Evolutionary conservation across 2,329 filamentous ascomycete genomes (phyloP).

Genomic region (Exutisphaerella laricina): DNA sequence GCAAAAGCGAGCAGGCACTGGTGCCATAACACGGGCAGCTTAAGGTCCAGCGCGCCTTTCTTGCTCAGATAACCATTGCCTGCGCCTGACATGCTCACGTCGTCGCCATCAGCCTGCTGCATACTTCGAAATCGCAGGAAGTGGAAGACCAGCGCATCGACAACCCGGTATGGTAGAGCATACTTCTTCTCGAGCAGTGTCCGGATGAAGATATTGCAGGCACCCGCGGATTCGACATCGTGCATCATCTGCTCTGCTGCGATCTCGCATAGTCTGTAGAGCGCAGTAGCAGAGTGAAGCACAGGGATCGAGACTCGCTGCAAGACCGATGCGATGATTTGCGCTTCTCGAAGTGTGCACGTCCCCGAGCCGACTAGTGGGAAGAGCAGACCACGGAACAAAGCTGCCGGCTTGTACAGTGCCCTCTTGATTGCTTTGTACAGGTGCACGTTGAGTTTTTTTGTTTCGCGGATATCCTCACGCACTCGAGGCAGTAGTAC

Average conservation of each 20-base stretch:
- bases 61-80: constrained; percentile 28
- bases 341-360: constrained; percentile 88
- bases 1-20: constrained; percentile 89
- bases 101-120: constrained; percentile 52
- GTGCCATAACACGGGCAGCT: constrained; percentile 89
- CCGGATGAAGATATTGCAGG: constrained; percentile 93
- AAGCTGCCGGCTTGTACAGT: constrained; percentile 88
- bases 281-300: constrained; percentile 82
- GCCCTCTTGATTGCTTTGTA: constrained; percentile 92
- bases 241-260: constrained; percentile 81
- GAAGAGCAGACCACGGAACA: constrained; percentile 95
- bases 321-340: constrained; percentile 83
- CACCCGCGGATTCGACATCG: constrained; percentile 78
- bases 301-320: constrained; percentile 82
- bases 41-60: constrained; percentile 44
- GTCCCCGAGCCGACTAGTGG: constrained; percentile 77
- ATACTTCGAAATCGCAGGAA: constrained; percentile 81
- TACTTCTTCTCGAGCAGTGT: constrained; percentile 95
- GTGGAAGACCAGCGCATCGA: constrained; percentile 93
- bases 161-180: constrained; percentile 86
- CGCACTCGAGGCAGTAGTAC: constrained; percentile 86
- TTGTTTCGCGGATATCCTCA: constrained; percentile 87
- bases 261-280: constrained; percentile 91
- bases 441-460: constrained; percentile 91
- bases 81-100: constrained; percentile 53